phyloP scores from a whole-genome alignment of 257 asterid species.

The Linderniella brevidens region DNA sequence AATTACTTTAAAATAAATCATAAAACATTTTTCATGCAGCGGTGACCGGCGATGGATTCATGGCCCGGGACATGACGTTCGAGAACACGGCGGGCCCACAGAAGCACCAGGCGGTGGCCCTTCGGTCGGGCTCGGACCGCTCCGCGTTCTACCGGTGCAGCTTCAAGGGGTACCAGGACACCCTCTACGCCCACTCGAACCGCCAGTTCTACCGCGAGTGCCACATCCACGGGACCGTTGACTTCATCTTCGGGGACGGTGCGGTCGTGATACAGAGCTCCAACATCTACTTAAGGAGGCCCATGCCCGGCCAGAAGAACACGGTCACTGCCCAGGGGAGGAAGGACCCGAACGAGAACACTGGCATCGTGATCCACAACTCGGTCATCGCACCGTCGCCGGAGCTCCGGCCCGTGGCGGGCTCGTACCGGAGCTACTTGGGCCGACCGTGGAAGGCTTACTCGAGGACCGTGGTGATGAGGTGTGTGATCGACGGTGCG shows the following conservation, averaged over 20 bases:
- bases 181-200: conserved; percentile 14
- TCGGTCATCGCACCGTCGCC: not conserved
- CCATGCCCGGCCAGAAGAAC: conserved; percentile 12
- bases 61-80: conserved; percentile 13
- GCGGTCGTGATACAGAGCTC: conserved; percentile 23
- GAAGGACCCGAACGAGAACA: conserved; percentile 15
- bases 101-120: conserved; percentile 19
- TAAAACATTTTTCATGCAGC: conserved; percentile 5
- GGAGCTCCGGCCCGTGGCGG: conserved; percentile 4
- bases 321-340: conserved; percentile 17
- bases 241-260: conserved; percentile 42
- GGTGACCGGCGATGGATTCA: conserved; percentile 9
- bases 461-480: conserved; percentile 30
- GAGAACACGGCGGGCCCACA: conserved; percentile 13
- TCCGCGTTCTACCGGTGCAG: conserved; percentile 16
- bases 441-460: conserved; percentile 47
- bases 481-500: conserved; percentile 21
- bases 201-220: conserved; percentile 22
- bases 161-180: conserved; percentile 15
- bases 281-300: conserved; percentile 7
- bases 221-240: conserved; percentile 35
- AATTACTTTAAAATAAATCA: no score
- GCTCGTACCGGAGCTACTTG: conserved; percentile 18
- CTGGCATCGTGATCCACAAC: conserved; percentile 15
- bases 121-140: conserved; percentile 11